Evolutionary conservation across 2,329 filamentous ascomycete genomes (phyloP), one percentile per base, ranked within the genome.

Genomic region (Chaetomium globosum): DNA sequence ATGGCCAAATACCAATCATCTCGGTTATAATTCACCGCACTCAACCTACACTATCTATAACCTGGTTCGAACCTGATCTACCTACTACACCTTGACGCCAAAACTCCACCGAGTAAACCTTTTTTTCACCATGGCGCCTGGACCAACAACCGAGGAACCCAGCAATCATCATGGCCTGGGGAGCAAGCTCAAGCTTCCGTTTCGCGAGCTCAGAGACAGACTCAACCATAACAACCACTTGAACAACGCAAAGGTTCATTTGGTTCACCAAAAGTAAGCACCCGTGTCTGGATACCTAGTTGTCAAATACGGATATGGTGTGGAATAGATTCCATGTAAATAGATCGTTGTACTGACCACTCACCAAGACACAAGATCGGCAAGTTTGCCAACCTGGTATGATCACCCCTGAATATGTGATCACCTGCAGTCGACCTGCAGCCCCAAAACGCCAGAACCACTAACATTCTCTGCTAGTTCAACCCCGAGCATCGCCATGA

Each of bases 401-500:
- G 64, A 80, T 68, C 48, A n/a, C 48, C 48, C 21, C 12, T 51
- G 12, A 28, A 43, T 19, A 26, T 26, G 26, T 26, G 1, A 43
- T 43, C 5, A 43, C 5, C 39, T 39, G 33, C 8, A 36, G 9
- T 36, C 7, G 16, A 43, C 19, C 39, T 43, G 39, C 39, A 16
- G 39, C 16, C 19, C 16, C 23, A 8, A 5, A 23, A 12, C 43
- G 23, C 46, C 8, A 23, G 46, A 5, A 23, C 2, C 2, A 5
- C 61, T 68, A n/a, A 61, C 31, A 16, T 28, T 31, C 4, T 23
- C 8, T 3, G 7, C 16, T 51, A 86, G 84, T 85, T 97, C 79
- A 98, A 97, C 74, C 82, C 85, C 28, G 91, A 96, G 69, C 94
- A 98, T 76, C 90, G 94, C 62, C 94, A 97, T 75, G 94, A 97